Percentiles rank a stretch among this genome's conserved stretches.
Evolutionary conservation across 2,329 filamentous ascomycete genomes (phyloP).

Genomic region (Diplodia corticola): DNA sequence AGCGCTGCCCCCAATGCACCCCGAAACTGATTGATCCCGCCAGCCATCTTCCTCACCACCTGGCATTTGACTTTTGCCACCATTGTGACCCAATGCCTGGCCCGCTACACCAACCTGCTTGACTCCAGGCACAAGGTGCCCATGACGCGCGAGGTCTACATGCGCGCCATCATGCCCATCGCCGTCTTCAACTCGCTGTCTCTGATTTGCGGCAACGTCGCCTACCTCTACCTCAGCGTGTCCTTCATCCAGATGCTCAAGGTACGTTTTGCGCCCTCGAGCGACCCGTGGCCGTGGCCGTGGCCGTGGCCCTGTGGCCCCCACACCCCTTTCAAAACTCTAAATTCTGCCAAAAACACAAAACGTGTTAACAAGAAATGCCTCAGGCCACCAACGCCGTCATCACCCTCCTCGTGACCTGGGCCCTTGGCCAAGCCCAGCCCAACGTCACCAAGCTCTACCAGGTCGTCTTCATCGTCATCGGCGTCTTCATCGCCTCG

Average conservation of each 20-base stretch:
- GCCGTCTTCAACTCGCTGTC: conserved; percentile 94
- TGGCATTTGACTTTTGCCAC: conserved; percentile 95
- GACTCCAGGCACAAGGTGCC: conserved; percentile 95
- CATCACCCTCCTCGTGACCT: conserved; percentile 84
- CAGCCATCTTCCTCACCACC: conserved; percentile 74
- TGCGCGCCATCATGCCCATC: conserved; percentile 91
- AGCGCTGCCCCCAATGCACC: conserved; percentile 29
- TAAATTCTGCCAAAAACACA: neutral
- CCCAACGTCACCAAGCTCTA: conserved; percentile 83
- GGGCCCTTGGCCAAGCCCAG: conserved; percentile 80
- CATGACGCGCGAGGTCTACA: conserved; percentile 92
- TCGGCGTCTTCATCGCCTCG: conserved; percentile 92
- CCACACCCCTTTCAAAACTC: neutral
- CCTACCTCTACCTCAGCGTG: conserved; percentile 92
- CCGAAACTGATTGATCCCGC: conserved; percentile 45
- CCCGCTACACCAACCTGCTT: conserved; percentile 82
- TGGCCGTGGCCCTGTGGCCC: too few relatives aligned
- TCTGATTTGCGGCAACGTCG: conserved; percentile 93
- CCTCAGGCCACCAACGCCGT: conserved; percentile 86
- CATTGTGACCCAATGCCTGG: conserved; percentile 89
- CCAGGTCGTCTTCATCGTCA: conserved; percentile 91
- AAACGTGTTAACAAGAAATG: neutral
- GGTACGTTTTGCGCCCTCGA: conserved; percentile 52
- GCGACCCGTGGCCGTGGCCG: too few relatives aligned
- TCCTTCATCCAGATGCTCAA: conserved; percentile 99